Evolutionary conservation across 257 asterid genomes (phyloP).

Genomic region (Primulina eburnea): DNA sequence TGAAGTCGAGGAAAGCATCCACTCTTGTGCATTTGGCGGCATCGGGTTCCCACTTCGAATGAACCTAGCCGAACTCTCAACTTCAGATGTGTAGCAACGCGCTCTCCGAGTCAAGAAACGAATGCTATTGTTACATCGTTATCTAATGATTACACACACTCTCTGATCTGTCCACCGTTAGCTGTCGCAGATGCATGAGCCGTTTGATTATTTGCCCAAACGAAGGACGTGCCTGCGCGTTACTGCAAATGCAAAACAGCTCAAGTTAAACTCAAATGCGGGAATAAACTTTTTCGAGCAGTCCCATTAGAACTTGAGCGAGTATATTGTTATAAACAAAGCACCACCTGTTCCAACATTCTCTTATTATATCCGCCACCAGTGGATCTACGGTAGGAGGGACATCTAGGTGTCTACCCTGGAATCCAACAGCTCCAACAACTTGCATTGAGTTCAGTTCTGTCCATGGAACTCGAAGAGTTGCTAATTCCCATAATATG

Average conservation of each 20-base stretch:
- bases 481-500: conserved; percentile 94
- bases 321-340: conserved; percentile 18
- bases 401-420: conserved; percentile 72
- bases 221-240: conserved; percentile 76
- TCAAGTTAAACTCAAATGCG: neutral
- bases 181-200: conserved; percentile 66
- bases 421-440: conserved; percentile 99
- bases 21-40: conserved; percentile 35
- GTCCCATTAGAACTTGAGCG: conserved; percentile 1
- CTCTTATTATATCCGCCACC: conserved; percentile 71
- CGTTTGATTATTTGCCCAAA: conserved; percentile 80
- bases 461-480: conserved; percentile 85
- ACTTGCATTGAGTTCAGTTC: conserved; percentile 99
- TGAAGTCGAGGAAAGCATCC: conserved; percentile 34
- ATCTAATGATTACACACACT: conserved; percentile 34
- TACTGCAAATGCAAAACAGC: conserved; percentile 45
- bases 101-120: conserved; percentile 37
- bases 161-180: conserved; percentile 43
- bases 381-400: conserved; percentile 68
- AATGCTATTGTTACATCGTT: conserved; percentile 34
- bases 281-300: neutral
- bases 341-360: conserved; percentile 77
- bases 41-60: conserved; percentile 84
- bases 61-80: conserved; percentile 52
- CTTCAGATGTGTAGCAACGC: conserved; percentile 3